phyloP scores from a whole-genome alignment of 1,284 basidiomycete species.

The Mixia osmundae region DNA sequence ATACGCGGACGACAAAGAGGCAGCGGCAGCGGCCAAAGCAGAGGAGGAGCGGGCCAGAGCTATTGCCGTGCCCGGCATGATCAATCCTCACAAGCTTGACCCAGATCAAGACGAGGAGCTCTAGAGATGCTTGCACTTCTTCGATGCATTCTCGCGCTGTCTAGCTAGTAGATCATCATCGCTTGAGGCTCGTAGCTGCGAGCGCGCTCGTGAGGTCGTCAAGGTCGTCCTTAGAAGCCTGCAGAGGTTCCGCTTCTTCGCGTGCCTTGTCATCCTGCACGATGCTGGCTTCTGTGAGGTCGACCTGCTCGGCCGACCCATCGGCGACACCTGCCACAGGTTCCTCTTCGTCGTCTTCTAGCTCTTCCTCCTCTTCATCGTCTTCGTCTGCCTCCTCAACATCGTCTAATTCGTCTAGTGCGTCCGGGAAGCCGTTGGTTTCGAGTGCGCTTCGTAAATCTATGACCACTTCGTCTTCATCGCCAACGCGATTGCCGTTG shows the following conservation, averaged over 20 bases:
- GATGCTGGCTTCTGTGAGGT: constrained; percentile 4
- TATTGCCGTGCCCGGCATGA: constrained; percentile 90
- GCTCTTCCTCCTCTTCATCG: constrained; percentile 12
- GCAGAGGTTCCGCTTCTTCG: neutral
- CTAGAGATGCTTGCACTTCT: too few species aligned
- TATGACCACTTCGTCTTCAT: constrained; percentile 50
- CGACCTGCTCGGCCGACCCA: constrained; percentile 7
- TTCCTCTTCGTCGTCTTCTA: constrained; percentile 15
- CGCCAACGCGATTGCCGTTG: constrained; percentile 66
- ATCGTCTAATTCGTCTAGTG: constrained; percentile 49
- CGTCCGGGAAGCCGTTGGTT: constrained; percentile 52
- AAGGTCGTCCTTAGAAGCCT: too few species aligned
- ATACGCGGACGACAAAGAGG: constrained; percentile 85
- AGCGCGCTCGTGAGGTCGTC: too few species aligned
- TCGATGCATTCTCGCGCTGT: too few species aligned
- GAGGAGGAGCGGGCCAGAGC: constrained; percentile 68
- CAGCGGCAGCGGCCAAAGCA: constrained; percentile 41
- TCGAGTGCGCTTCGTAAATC: constrained; percentile 40
- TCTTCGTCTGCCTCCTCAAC: constrained; percentile 22
- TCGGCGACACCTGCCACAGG: constrained; percentile 14
- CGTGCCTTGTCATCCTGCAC: constrained; percentile 8
- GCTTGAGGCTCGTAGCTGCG: too few species aligned
- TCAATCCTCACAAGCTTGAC: constrained; percentile 72
- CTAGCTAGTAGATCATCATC: too few species aligned
- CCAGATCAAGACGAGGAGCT: constrained; percentile 57